Base-by-base conservation (phyloP, 768 basidiomycete species). In the Boletus insuetus region DNA sequence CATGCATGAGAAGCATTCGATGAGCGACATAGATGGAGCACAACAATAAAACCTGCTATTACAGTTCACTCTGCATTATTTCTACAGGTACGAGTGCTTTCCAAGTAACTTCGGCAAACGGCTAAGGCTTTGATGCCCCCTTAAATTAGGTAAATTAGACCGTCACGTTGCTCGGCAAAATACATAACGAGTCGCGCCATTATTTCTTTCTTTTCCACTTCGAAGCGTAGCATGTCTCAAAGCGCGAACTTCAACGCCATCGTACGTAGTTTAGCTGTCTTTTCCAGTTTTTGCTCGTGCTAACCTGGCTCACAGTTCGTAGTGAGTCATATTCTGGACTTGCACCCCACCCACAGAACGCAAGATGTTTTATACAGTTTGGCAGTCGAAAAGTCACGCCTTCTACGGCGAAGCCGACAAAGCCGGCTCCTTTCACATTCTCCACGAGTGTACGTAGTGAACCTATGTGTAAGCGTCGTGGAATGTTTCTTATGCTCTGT, bases 361-460 rank as follows among this genome's bases (percentile, higher is more conserved):
- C 10, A 35, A 17, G 6, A 8, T 5, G 2, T 32, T n/a, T 32
- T 24, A 9, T 43, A 6, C 8, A 59, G 58, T 59, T 59, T 50
- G 58, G 55, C 26, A 19, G n/a, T 51, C 48, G 39, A 24, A 46
- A 58, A 19, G 20, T 41, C 37, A 31, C 37, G 20, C 43, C 50
- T 47, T 44, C 58, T 7, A 8, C 6, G 35, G 26, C 7, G 8
- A 39, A 45, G 11, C n/a, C 47, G 8, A 46, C 48, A 8, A 43
- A 46, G 35, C 43, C 47, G 9, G 24, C 22, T 29, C 39, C 56
- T 7, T 60, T 60, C n/a, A 48, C 48, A 8, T 58, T 59, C 40
- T 50, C 51, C 12, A 43, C 35, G 13, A 50, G 24, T 34, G 40
- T 53, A 19, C 51, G 43, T 35, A 46, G 17, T 22, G 34, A 39